Base-by-base conservation (phyloP, 331 rosid genomes). In the Dryas integrifolia region DNA sequence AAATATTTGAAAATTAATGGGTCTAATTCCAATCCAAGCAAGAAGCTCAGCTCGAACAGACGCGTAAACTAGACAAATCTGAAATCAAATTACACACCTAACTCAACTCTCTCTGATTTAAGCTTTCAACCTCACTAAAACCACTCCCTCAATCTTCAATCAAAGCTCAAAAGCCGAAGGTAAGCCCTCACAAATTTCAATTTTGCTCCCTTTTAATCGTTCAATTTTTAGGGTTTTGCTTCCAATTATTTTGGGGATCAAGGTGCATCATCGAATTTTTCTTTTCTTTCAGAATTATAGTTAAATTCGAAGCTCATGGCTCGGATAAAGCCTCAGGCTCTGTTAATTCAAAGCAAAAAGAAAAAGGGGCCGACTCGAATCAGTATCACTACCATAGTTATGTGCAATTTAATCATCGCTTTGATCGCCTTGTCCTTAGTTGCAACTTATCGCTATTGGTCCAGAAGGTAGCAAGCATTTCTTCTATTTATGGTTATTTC, bases 261-360 rank as follows among this genome's bases (percentile, higher is more conserved):
- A 43, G 52, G 4, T 16, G 59, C 58, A 43, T 40, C 21, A 39
- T 3, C 50, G 16, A 69, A 39, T 69, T 40, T 52, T 51, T 51
- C 0, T 35, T 67, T 16, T 18, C 9, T 70, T 53, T 24, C 21
- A 39, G 26, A 12, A 56, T 64, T 57, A 7, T 6, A 38, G 58
- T 56, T 11, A 35, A 43, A 77, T 70, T 69, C 56, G 70, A 64
- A 65, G 58, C 65, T 72, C 48, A 91, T 91, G 97, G 96, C 86
- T 26, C 88, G 97, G 85, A 89, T 92, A 69, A 92, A 92, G 74
- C 97, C 97, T 26, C 97, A 92, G 79, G 88, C 97, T 56, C 79
- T 92, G 76, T 75, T 92, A 60, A 87, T 86, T 68, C 97, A 89
- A 69, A 92, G 97, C 89, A 92, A 92, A 79, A 92, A 89, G 92